Percentiles rank a stretch among this genome's conserved stretches.
These are phyloP conservation scores for Fonsecaea multimorphosa DNA, from an alignment of 2,329 filamentous ascomycete species.

Conservation along the genomic window DNA sequence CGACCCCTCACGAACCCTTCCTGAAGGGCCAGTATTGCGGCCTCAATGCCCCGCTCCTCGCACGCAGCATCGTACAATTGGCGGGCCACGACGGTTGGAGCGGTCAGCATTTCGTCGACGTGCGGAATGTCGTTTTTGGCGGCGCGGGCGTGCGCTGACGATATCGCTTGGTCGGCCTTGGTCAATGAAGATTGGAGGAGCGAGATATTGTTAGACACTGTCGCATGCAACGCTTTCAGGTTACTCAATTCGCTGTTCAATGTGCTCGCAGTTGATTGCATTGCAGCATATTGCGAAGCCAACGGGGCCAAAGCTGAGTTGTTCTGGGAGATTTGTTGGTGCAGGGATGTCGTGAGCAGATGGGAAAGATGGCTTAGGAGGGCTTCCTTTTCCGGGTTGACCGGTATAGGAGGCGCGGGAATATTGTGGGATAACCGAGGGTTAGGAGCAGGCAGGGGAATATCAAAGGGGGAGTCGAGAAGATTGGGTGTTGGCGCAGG, in stretches of 20 bases:
- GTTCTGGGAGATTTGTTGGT: conserved; percentile 73
- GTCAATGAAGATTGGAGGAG: conserved; percentile 78
- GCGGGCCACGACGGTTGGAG: conserved; percentile 88
- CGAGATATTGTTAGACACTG: conserved; percentile 76
- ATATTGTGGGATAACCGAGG: conserved; percentile 58
- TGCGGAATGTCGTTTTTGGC: conserved; percentile 65
- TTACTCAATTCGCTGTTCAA: conserved; percentile 76
- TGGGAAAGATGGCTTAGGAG: conserved; percentile 77
- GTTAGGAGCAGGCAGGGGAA: conserved; percentile 57
- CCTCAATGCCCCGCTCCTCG: conserved; percentile 84
- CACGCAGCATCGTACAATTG: conserved; percentile 89
- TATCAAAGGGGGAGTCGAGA: conserved; percentile 67
- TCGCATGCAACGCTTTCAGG: conserved; percentile 71
- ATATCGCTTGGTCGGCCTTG: conserved; percentile 79
- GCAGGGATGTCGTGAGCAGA: conserved; percentile 71
- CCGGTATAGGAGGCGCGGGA: conserved; percentile 83
- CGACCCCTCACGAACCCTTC: conserved; percentile 53
- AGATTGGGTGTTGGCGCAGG: conserved; percentile 59
- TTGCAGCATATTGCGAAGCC: conserved; percentile 77
- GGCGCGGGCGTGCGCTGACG: conserved; percentile 68
- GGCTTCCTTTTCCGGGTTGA: conserved; percentile 93
- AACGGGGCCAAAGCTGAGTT: conserved; percentile 75
- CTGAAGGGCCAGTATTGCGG: conserved; percentile 74
- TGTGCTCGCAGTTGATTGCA: conserved; percentile 70
- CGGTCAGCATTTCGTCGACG: conserved; percentile 91